A percentile compares a stretch with the other conserved stretches of the same genome.
phyloP scores from a whole-genome alignment of 139 green algal species.

The Picochlorum costavermella region DNA sequence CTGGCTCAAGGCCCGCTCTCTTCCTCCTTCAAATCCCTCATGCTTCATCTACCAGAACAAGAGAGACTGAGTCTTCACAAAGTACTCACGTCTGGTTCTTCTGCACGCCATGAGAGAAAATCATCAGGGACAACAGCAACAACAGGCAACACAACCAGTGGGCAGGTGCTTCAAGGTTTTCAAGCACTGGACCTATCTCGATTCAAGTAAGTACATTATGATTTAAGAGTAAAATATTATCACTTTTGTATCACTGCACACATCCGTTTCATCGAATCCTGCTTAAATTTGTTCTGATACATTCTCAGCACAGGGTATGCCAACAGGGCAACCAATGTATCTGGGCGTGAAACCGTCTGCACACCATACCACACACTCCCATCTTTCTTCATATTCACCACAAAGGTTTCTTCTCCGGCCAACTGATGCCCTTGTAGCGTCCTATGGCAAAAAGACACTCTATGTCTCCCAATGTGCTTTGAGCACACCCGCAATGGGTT shows the following conservation, averaged over 20 bases:
- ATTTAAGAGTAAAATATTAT: background rate
- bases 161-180: too few species aligned
- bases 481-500: constrained; percentile 21
- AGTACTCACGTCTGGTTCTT: constrained; percentile 5
- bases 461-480: background rate
- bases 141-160: constrained; percentile 5
- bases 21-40: constrained; percentile 29
- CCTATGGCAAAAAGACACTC: constrained; percentile 20
- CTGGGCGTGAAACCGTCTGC: constrained; percentile 24
- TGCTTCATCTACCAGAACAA: constrained; percentile 29
- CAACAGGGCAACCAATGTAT: constrained; percentile 10
- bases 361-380: constrained; percentile 27
- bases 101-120: background rate
- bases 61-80: constrained; percentile 43
- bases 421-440: constrained; percentile 29
- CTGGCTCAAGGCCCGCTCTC: constrained; percentile 21
- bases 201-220: constrained; percentile 4
- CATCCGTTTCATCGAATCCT: constrained; percentile 11
- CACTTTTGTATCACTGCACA: background rate
- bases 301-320: constrained; percentile 17
- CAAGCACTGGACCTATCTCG: background rate
- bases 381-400: constrained; percentile 23
- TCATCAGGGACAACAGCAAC: background rate
- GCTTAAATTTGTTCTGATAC: constrained; percentile 25
- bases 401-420: constrained; percentile 25